phyloP scores from a whole-genome alignment of 1,284 basidiomycete genomes.

The Cutaneotrichosporon dermatis region DNA sequence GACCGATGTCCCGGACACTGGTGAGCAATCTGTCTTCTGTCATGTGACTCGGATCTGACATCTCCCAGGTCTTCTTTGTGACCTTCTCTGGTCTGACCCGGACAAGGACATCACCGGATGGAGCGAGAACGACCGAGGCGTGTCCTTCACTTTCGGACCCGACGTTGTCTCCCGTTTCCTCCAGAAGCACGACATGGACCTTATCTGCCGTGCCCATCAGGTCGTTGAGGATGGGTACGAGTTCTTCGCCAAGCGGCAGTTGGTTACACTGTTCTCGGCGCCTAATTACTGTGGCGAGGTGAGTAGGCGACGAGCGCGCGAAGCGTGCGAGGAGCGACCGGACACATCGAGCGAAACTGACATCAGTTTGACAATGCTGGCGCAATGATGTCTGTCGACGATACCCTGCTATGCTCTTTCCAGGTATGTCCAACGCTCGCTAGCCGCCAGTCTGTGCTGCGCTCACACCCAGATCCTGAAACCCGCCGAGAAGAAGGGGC shows the following conservation, averaged over 20 bases:
- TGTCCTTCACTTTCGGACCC: conserved; percentile 82
- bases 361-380: conserved; percentile 89
- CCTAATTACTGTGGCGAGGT: conserved; percentile 93
- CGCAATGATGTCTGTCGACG: conserved; percentile 99
- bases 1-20: conserved; percentile 97
- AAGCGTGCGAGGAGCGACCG: neutral
- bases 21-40: conserved; percentile 52
- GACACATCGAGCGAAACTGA: neutral
- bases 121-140: conserved; percentile 98
- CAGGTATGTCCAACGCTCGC: conserved; percentile 57
- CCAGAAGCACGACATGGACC: conserved; percentile 99
- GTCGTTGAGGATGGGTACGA: conserved; percentile 99
- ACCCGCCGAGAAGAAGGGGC: conserved; percentile 91
- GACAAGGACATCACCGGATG: conserved; percentile 99
- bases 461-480: conserved; percentile 72
- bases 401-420: conserved; percentile 96
- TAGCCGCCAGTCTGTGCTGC: neutral
- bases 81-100: conserved; percentile 97
- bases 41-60: neutral
- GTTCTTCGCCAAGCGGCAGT: conserved; percentile 95
- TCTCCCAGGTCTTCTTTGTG: conserved; percentile 76
- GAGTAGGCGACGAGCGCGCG: conserved; percentile 12
- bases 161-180: conserved; percentile 97
- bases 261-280: conserved; percentile 95
- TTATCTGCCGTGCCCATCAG: conserved; percentile 96